Base-by-base conservation (phyloP, 495 filamentous ascomycete genomes). In the Penicillium ucsense region DNA sequence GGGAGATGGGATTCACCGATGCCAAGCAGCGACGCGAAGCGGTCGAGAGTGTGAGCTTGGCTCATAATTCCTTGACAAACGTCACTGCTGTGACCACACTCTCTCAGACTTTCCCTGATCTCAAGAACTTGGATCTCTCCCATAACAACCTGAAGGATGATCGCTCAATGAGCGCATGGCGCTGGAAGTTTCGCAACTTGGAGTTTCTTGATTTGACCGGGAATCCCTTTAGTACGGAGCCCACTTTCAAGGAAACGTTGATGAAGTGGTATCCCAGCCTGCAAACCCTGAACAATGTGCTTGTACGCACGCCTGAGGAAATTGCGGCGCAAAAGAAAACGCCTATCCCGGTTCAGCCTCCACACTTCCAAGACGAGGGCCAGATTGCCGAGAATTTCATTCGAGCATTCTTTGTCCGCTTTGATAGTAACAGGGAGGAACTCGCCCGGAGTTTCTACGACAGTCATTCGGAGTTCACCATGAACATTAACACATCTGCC, bases 61-160 rank as follows among this genome's bases (percentile, higher is more conserved):
- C 81, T 29, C 74, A 81, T 55, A 96, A 96, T 53, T 74, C 78
- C 41, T 80, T 97, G 29, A 65, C 74, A 28, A 79, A 84, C 49
- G 73, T 95, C 41, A 49, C 66, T 12, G 75, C 81, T 32, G 83
- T 98, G 38, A 83, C 80, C 9, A 68, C 77, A 0, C 74, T 98
- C 8, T 78, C 87, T 11, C 68, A 78, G 35, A 84, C 85, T 0
- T 83, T 98, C 41, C 87, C 91, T 1, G 79, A 84, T 50, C 65
- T 96, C 46, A 83, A 88, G 57, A 87, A 92, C 45, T 77, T 95
- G 8, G 89, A 94, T 50, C 76, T 95, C 3, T 90, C 85, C 32
- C 74, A 79, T 64, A 95, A 95, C 69, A 78, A 82, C 31, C 74
- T 95, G 54, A 70, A 73, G 47, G 74, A 78, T 46, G 53, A 81